Base-by-base conservation (phyloP, 2,329 filamentous ascomycete species). In the Fusarium begoniae region DNA sequence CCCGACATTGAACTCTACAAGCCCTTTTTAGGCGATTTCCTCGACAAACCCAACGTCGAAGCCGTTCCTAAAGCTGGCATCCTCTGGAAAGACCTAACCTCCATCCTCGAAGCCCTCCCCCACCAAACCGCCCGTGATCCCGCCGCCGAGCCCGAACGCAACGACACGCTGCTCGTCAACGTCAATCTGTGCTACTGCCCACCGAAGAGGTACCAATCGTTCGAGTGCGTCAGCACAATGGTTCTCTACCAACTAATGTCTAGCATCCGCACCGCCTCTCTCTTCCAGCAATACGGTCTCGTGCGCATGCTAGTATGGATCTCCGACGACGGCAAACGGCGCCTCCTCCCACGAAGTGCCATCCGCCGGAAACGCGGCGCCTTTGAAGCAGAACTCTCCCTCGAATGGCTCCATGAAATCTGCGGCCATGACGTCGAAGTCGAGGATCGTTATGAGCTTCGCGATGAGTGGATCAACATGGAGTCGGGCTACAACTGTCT, bases 261-360 rank as follows among this genome's bases (percentile, higher is more conserved):
- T 48, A 86, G 88, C 57, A 89, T 93, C 62, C 86, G 90, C 69
- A 83, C 85, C 6, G 86, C 90, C 56, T 82, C 85, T 0, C 85
- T 92, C 1, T 89, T 97, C 75, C 92, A 98, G 76, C 85, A 86
- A 35, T 95, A 94, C 79, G 96, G 96, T 7, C 88, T 91, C 24
- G 91, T 97, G 7, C 90, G 95, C 55, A 92, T 96, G 85, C 86
- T 98, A 2, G 80, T 95, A 44, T 95, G 95, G 91, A 78, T 91
- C 8, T 87, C 89, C 3, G 85, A 91, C 48, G 84, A 88, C 0
- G 92, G 94, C 63, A 90, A 90, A 72, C 77, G 82, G 12, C 70
- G 81, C 3, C 74, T 94, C 2, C 66, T 98, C 13, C 92, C 95
- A 0, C 88, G 88, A 59, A 83, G 84, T 5, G 79, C 93, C 6